Evolutionary conservation across 345 rosid genomes (phyloP), one percentile per base, ranked within the genome.

Genomic region (Psidium friedrichsthalianum): DNA sequence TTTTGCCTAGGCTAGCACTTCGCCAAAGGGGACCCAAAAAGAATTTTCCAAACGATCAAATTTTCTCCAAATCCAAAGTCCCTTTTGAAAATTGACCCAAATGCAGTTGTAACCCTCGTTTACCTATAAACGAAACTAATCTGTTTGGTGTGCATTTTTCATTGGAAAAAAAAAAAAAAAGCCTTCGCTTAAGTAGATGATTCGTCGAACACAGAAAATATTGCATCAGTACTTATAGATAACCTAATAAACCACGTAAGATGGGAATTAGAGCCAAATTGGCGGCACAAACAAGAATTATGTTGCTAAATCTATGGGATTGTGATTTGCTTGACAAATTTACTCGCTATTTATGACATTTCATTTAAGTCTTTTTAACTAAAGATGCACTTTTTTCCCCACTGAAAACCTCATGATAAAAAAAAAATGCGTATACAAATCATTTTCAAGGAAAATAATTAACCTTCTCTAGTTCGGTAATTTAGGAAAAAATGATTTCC

Each of bases 321-420:
- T n/a, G n/a, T 58, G 6, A 12, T 12, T 58, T 58, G 64, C 64
- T n/a, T 58, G 1, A 58, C 4, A 3, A 58, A 58, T 59, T 59
- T 6, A 13, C 10, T 27, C 2, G 10, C 74, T 59, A 59, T 27
- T 59, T 59, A 58, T n/a, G 6, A 27, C 29, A 15, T 18, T 59
- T 7, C 20, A 13, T 6, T 6, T 27, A 27, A 61, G 42, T 27
- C 74, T 18, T 27, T 0, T 0, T 59, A 18, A 59, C 6, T 32
- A 27, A 29, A 10, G 11, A 6, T 14, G 29, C 10, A 1, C 29
- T 6, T 32, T 8, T 29, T 61, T 61, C 14, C 11, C 14, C 11
- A 2, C 0, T 0, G 5, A 27, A 61, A 61, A 61, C 5, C 11
- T 61, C 74, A 1, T 6, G 2, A 14, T 0, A 3, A 61, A 61